Evolutionary conservation across 2,329 filamentous ascomycete species (phyloP).

Genomic region (Aspergillus sp.): DNA sequence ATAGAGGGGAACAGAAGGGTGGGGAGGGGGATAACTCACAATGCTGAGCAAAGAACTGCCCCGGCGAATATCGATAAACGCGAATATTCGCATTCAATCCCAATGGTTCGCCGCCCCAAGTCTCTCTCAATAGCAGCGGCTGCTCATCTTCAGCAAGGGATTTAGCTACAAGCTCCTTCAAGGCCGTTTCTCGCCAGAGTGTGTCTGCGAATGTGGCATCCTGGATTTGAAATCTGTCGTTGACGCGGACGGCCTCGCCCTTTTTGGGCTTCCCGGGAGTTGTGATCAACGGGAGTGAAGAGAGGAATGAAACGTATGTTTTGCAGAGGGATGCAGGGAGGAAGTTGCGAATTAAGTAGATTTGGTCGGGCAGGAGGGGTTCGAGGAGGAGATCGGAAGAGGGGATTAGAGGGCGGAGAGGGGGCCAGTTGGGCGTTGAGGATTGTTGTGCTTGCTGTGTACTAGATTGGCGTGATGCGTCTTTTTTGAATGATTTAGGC

Average conservation of each 20-base stretch:
- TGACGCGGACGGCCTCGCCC: slow-evolving; percentile 81
- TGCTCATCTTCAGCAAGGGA: slow-evolving; percentile 33
- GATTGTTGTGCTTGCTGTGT: slow-evolving; percentile 15
- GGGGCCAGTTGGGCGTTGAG: slow-evolving; percentile 67
- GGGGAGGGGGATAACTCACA: slow-evolving; percentile 61
- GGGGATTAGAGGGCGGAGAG: slow-evolving; percentile 70
- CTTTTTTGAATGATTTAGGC: slow-evolving; percentile 25
- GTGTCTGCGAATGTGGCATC: slow-evolving; percentile 74
- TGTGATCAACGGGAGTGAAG: slow-evolving; percentile 71
- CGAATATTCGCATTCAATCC: slow-evolving; percentile 87
- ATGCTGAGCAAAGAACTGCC: slow-evolving; percentile 91
- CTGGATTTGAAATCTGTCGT: slow-evolving; percentile 84
- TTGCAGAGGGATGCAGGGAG: slow-evolving; percentile 76
- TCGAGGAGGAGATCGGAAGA: slow-evolving; percentile 66
- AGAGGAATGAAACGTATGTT: slow-evolving; percentile 74
- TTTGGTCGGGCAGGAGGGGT: slow-evolving; percentile 65
- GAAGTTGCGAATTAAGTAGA: slow-evolving; percentile 74
- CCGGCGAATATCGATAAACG: slow-evolving; percentile 82
- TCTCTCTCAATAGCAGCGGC: slow-evolving; percentile 35
- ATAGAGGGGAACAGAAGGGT: slow-evolving; percentile 3
- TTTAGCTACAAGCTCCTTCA: slow-evolving; percentile 63
- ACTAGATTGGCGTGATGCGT: slow-evolving; percentile 2
- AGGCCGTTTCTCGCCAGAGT: slow-evolving; percentile 76
- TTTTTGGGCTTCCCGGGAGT: slow-evolving; percentile 79
- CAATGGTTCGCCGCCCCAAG: slow-evolving; percentile 81